phyloP scores from a whole-genome alignment of 2,329 filamentous ascomycete genomes.

The Xylariaceae sp. region DNA sequence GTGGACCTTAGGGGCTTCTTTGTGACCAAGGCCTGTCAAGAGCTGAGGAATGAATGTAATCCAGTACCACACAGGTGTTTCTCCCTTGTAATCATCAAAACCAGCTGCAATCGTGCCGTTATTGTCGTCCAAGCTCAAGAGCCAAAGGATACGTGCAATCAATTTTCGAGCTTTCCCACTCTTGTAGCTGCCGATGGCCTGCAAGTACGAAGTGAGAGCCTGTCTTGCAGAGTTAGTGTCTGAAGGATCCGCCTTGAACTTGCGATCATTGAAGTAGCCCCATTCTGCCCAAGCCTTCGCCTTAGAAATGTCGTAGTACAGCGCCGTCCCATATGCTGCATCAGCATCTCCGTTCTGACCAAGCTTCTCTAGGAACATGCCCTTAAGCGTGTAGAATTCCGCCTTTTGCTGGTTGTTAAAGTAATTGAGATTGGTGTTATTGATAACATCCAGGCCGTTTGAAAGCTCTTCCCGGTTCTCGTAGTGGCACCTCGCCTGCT shows the following conservation, averaged over 20 bases:
- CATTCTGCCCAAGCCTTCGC: constrained; percentile 99
- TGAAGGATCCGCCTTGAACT: constrained; percentile 85
- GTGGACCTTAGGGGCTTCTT: constrained; percentile 83
- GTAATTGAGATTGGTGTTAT: constrained; percentile 98
- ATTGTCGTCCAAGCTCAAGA: constrained; percentile 87
- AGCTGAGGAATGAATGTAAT: constrained; percentile 98
- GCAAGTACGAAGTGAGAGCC: constrained; percentile 91
- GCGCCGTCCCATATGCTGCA: constrained; percentile 86
- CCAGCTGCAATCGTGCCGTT: constrained; percentile 78
- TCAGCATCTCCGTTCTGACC: constrained; percentile 88
- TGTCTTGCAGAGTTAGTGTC: constrained; percentile 83
- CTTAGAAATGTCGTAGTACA: constrained; percentile 93
- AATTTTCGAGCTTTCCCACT: constrained; percentile 94
- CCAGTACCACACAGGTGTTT: constrained; percentile 99
- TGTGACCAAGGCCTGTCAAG: constrained; percentile 83
- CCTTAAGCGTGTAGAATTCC: constrained; percentile 98
- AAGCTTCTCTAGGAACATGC: constrained; percentile 97
- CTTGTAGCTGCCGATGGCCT: constrained; percentile 95
- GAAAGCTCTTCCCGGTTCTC: constrained; percentile 91
- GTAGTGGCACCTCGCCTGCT: constrained; percentile 98
- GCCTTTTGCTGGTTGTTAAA: constrained; percentile 95
- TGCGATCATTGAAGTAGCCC: constrained; percentile 95
- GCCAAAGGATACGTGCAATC: constrained; percentile 88
- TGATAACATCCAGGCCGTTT: constrained; percentile 94
- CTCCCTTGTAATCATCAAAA: constrained; percentile 95